Conservation (phyloP, 164 flowering plant genomes). For the Vitis labrusca region DNA sequence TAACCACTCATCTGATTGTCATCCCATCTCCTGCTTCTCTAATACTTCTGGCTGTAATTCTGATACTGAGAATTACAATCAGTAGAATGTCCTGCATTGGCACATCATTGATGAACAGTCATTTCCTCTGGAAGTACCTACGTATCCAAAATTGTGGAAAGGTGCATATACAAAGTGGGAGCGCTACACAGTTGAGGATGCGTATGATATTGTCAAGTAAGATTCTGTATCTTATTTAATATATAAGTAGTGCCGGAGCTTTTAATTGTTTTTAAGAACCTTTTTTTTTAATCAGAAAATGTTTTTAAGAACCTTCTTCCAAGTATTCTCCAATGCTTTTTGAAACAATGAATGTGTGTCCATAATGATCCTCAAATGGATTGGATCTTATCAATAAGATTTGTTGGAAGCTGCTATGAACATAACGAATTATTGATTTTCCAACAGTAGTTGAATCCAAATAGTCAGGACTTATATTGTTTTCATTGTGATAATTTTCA, state of each 20-base stretch:
- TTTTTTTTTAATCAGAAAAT: background rate
- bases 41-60: constrained; percentile 21
- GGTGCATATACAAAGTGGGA: constrained; percentile 95
- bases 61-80: constrained; percentile 45
- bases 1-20: constrained; percentile 4
- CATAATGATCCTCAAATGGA: no score
- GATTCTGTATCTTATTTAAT: constrained; percentile 14
- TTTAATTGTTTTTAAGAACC: background rate
- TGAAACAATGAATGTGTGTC: no score
- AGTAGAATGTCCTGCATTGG: constrained; percentile 99
- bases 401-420: no score
- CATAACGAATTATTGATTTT: no score
- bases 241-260: background rate
- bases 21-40: constrained; percentile 4
- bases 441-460: no score
- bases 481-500: no score
- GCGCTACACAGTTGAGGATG: constrained; percentile 91
- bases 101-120: constrained; percentile 94
- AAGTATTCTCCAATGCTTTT: no score
- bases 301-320: background rate
- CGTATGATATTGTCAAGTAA: constrained; percentile 84
- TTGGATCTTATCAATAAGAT: no score
- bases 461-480: no score
- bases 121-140: constrained; percentile 85
- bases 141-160: constrained; percentile 88